phyloP scores from a whole-genome alignment of 2,329 filamentous ascomycete species.

The Botrytis byssoidea region DNA sequence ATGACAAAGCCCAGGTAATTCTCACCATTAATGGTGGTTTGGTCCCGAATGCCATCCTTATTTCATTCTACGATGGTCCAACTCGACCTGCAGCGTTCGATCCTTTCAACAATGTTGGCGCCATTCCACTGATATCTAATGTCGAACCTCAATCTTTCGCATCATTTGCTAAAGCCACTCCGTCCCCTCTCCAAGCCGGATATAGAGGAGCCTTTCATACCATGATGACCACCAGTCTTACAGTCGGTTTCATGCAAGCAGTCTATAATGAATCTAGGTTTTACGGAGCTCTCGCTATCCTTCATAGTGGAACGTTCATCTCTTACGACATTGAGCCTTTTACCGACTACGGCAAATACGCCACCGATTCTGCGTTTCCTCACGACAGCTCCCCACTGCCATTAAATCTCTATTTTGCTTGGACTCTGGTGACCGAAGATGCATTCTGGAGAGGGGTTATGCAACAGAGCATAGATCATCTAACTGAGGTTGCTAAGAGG shows the following conservation, averaged over 20 bases:
- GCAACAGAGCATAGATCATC: constrained; percentile 28
- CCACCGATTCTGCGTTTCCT: constrained; percentile 38
- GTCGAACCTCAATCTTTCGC: constrained; percentile 10
- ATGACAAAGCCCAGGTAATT: constrained; percentile 38
- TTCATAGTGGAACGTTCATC: constrained; percentile 29
- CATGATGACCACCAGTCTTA: constrained; percentile 35
- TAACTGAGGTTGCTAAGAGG: constrained; percentile 35
- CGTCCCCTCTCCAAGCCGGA: constrained; percentile 26
- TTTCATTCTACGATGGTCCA: constrained; percentile 39
- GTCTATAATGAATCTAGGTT: constrained; percentile 22
- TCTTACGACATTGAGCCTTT: constrained; percentile 40
- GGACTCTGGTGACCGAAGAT: constrained; percentile 33
- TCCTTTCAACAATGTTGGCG: constrained; percentile 27
- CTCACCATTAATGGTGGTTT: constrained; percentile 31
- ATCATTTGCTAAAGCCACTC: constrained; percentile 28
- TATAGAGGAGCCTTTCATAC: constrained; percentile 35
- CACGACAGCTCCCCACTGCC: constrained; percentile 34
- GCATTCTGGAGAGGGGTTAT: constrained; percentile 35
- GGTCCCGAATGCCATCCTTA: constrained; percentile 21
- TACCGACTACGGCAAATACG: constrained; percentile 34
- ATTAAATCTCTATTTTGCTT: constrained; percentile 38
- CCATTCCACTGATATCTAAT: constrained; percentile 18
- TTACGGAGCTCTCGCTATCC: constrained; percentile 26
- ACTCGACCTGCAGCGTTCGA: constrained; percentile 30
- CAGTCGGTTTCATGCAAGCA: constrained; percentile 33